A percentile compares a stretch with the other conserved stretches of the same genome.
These are phyloP conservation scores for Malus sieversii DNA, from an alignment of 306 rosid genomes.

Conservation along the genomic window DNA sequence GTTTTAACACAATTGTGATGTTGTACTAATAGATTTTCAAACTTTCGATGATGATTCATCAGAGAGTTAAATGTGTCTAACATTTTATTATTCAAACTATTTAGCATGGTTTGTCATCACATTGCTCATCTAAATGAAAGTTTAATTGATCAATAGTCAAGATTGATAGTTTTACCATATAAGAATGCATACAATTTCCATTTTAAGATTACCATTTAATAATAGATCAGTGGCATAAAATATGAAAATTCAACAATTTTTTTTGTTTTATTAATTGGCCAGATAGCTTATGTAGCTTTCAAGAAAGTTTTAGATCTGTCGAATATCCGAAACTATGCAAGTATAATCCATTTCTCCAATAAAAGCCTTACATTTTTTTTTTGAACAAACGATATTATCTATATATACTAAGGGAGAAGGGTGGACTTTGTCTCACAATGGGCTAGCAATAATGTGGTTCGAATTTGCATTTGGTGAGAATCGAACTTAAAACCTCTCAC, in stretches of 20 bases:
- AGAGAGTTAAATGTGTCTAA: not conserved
- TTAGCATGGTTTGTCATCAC: not conserved
- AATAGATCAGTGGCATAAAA: not conserved
- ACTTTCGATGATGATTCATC: not conserved
- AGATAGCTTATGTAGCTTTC: not conserved
- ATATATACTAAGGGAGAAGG: no score
- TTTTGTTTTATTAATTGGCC: not conserved
- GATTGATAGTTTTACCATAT: no score
- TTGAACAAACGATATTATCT: no score
- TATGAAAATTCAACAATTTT: not conserved
- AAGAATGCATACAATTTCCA: not conserved
- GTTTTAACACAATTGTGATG: not conserved
- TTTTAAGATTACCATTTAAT: no score
- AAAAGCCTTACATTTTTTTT: no score
- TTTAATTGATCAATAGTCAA: no score
- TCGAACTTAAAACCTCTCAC: accelerated
- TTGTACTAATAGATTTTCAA: not conserved
- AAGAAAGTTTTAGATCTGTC: not conserved
- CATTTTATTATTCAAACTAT: no score
- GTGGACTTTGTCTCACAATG: no score
- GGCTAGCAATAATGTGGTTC: no score
- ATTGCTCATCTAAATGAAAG: no score
- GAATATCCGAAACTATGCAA: not conserved
- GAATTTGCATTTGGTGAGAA: no score
- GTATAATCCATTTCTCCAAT: not conserved